These are phyloP conservation scores for Starmerella vaccinii DNA, from an alignment of 805 yeast species.

Conservation along the genomic window DNA sequence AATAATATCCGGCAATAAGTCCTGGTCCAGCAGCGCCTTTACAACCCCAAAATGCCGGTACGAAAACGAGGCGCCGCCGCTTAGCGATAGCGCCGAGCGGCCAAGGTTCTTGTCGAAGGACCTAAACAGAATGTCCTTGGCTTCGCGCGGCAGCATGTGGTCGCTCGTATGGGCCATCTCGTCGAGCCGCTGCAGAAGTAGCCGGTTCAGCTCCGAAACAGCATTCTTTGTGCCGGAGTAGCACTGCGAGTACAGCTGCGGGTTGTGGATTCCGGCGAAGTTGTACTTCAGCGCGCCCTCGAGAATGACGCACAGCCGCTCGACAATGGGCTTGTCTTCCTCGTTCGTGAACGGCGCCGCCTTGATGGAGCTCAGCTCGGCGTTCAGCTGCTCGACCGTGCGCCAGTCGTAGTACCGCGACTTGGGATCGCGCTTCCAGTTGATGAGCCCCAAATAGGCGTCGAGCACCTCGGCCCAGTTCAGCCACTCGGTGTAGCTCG, in stretches of 20 bases:
- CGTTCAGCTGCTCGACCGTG: conserved; percentile 43
- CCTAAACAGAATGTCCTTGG: conserved; percentile 46
- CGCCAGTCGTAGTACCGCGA: conserved; percentile 61
- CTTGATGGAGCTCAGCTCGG: conserved; percentile 33
- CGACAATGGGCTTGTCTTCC: conserved; percentile 24
- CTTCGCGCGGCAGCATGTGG: conserved; percentile 31
- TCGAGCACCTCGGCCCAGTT: conserved; percentile 50
- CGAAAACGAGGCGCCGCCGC: conserved; percentile 75
- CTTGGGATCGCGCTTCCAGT: conserved; percentile 52
- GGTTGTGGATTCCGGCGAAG: conserved; percentile 70
- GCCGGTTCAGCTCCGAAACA: conserved; percentile 45
- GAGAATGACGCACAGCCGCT: conserved; percentile 44
- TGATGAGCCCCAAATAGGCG: conserved; percentile 44
- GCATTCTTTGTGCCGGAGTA: conserved; percentile 63
- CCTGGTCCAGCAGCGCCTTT: conserved; percentile 58
- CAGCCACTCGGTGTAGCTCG: conserved; percentile 53
- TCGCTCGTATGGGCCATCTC: conserved; percentile 33
- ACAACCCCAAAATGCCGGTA: conserved; percentile 69
- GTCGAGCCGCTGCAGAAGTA: conserved; percentile 42
- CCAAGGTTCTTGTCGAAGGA: conserved; percentile 57
- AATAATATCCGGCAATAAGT: conserved; percentile 54
- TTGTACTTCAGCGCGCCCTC: conserved; percentile 62
- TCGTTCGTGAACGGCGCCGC: conserved; percentile 24
- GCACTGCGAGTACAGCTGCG: conserved; percentile 59
- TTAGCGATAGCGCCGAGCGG: conserved; percentile 56